phyloP scores from a whole-genome alignment of 2,329 filamentous ascomycete species.

The Mycogone perniciosa region DNA sequence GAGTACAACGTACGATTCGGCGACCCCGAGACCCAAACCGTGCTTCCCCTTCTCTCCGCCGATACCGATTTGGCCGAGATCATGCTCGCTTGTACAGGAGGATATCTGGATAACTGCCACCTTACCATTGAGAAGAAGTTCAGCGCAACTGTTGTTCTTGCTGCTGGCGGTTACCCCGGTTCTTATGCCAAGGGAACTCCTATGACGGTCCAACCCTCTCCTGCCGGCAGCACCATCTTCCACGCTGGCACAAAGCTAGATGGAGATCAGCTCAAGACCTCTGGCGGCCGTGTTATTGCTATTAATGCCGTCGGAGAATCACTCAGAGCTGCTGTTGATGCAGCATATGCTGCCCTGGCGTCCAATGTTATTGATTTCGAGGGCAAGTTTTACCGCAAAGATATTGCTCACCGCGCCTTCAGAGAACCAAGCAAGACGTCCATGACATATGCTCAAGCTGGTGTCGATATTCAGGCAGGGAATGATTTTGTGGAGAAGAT shows the following conservation, averaged over 20 bases:
- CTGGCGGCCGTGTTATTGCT: slow-evolving; percentile 88
- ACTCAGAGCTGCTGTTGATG: slow-evolving; percentile 74
- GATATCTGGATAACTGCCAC: slow-evolving; percentile 63
- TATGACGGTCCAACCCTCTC: slow-evolving; percentile 44
- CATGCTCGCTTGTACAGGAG: slow-evolving; percentile 77
- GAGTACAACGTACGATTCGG: slow-evolving; percentile 94
- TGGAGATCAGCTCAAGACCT: slow-evolving; percentile 60
- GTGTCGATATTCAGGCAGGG: slow-evolving; percentile 89
- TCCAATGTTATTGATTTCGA: slow-evolving; percentile 66
- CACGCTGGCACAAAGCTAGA: slow-evolving; percentile 78
- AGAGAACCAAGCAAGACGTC: slow-evolving; percentile 35
- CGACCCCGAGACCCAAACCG: slow-evolving; percentile 84
- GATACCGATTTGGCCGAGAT: slow-evolving; percentile 82
- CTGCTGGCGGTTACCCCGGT: slow-evolving; percentile 85
- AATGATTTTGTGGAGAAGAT: slow-evolving; percentile 90
- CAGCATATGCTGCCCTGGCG: slow-evolving; percentile 79
- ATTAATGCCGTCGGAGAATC: slow-evolving; percentile 70
- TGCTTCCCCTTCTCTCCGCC: slow-evolving; percentile 68
- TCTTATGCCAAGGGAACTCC: slow-evolving; percentile 72
- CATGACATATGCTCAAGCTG: slow-evolving; percentile 87
- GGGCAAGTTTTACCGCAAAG: slow-evolving; percentile 85
- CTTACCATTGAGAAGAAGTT: slow-evolving; percentile 64
- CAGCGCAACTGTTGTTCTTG: slow-evolving; percentile 89
- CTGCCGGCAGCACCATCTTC: slow-evolving; percentile 63
- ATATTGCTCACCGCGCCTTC: slow-evolving; percentile 78